These are phyloP conservation scores for Perilla frutescens DNA, from an alignment of 257 asterid species.

Conservation along the genomic window DNA sequence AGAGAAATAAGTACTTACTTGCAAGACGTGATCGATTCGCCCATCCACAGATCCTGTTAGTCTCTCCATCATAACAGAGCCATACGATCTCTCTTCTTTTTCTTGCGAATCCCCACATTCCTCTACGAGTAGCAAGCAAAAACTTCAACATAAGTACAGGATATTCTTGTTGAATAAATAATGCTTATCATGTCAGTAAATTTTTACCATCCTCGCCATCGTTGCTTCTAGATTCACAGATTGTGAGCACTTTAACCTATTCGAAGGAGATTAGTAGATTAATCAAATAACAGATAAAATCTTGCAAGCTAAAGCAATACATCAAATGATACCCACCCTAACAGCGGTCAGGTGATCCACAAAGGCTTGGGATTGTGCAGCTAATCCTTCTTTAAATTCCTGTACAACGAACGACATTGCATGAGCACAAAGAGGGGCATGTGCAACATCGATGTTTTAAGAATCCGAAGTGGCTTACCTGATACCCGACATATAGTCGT, in stretches of 20 bases:
- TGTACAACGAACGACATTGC: constrained; percentile 48
- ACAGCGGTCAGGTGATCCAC: constrained; percentile 57
- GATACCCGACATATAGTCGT: constrained; percentile 84
- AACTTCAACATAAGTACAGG: constrained; percentile 4
- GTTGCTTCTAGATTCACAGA: constrained; percentile 72
- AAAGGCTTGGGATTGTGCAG: constrained; percentile 75
- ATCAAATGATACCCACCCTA: constrained; percentile 53
- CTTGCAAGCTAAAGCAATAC: background rate
- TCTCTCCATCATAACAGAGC: constrained; percentile 84
- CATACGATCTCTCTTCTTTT: constrained; percentile 80
- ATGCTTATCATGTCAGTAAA: constrained; percentile 3
- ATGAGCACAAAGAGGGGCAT: constrained; percentile 32
- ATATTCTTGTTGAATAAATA: background rate
- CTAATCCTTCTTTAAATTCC: constrained; percentile 86
- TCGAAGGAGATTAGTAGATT: constrained; percentile 30
- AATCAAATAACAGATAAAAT: constrained; percentile 16
- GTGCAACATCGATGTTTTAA: background rate
- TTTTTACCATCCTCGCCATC: constrained; percentile 58
- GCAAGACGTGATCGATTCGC: constrained; percentile 87
- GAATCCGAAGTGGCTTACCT: constrained; percentile 50
- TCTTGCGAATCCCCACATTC: constrained; percentile 57
- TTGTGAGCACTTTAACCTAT: constrained; percentile 86
- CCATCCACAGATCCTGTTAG: constrained; percentile 78
- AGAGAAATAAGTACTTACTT: constrained; percentile 52
- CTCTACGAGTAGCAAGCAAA: constrained; percentile 49